Conservation (phyloP, 768 basidiomycete genomes). For the Saitozyma sp. region DNA sequence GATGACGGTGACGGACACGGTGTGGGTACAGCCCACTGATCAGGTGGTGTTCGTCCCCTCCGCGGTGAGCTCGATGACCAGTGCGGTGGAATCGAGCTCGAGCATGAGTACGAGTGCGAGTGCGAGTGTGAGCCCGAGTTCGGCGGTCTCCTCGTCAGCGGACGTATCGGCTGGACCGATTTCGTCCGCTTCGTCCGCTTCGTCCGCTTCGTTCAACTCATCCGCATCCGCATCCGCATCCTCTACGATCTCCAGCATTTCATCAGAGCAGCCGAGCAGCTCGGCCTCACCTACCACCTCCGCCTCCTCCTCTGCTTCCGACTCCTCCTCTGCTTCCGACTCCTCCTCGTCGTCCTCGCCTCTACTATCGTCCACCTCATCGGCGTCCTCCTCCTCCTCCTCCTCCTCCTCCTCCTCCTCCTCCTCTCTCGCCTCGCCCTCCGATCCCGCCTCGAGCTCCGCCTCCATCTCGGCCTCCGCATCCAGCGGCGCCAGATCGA, state of each 20-base stretch:
- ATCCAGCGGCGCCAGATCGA: slow-evolving; percentile 13
- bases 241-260: too few relatives aligned
- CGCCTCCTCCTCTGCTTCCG: slow-evolving; percentile 9
- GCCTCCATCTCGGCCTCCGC: slow-evolving; percentile 21
- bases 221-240: too few relatives aligned
- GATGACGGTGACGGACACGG: slow-evolving; percentile 39
- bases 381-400: too few relatives aligned
- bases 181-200: too few relatives aligned
- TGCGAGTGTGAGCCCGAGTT: too few relatives aligned
- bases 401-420: not conserved
- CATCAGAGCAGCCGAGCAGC: not conserved
- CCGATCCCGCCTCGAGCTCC: slow-evolving; percentile 19
- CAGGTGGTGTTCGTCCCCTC: slow-evolving; percentile 24
- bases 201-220: too few relatives aligned
- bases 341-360: slow-evolving; percentile 6
- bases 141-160: slow-evolving; percentile 3
- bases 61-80: not conserved
- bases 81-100: not conserved
- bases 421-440: slow-evolving; percentile 7
- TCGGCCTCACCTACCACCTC: slow-evolving; percentile 9
- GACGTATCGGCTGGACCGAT: not conserved
- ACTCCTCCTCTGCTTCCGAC: slow-evolving; percentile 3
- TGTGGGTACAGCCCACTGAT: slow-evolving; percentile 42
- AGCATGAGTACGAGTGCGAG: not conserved
- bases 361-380: not conserved